These are phyloP conservation scores for Epichloe uncinata DNA, from an alignment of 2,329 filamentous ascomycete genomes.

Conservation along the genomic window DNA sequence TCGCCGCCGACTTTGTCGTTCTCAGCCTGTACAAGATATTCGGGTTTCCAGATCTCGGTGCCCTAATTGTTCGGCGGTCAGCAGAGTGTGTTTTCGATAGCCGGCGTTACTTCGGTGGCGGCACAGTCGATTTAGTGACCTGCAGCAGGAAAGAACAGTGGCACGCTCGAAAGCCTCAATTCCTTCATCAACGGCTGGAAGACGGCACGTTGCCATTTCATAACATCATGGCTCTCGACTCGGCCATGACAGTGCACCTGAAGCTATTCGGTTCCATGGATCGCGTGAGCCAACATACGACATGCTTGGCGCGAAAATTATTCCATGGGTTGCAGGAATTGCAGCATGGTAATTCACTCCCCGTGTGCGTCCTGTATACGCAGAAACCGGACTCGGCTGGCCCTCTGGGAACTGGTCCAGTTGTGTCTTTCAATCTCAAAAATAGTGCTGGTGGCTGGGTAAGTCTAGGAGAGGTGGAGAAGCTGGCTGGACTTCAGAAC, in stretches of 20 bases:
- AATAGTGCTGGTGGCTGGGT: constrained; percentile 60
- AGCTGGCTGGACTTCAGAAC: constrained; percentile 61
- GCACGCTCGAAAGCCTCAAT: constrained; percentile 62
- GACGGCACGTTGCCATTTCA: constrained; percentile 89
- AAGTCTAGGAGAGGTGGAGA: constrained; percentile 75
- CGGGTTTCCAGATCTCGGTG: constrained; percentile 84
- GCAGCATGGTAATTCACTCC: constrained; percentile 53
- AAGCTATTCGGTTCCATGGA: constrained; percentile 60
- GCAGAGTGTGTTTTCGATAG: constrained; percentile 49
- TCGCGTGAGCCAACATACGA: constrained; percentile 56
- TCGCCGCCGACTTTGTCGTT: constrained; percentile 71
- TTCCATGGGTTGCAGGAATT: constrained; percentile 44
- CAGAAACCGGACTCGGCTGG: constrained; percentile 9
- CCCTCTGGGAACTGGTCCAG: constrained; percentile 48
- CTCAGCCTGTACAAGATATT: constrained; percentile 97
- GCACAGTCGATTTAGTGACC: constrained; percentile 83
- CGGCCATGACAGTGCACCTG: constrained; percentile 56
- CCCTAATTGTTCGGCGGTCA: constrained; percentile 64
- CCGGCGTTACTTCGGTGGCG: constrained; percentile 81
- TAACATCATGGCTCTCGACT: constrained; percentile 69
- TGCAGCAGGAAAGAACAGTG: constrained; percentile 59
- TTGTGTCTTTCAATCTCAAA: constrained; percentile 71
- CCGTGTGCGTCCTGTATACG: constrained; percentile 56
- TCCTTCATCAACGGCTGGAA: constrained; percentile 70
- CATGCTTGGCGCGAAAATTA: constrained; percentile 47